phyloP scores from a whole-genome alignment of 73 alveolate genomes.

The Tetrahymena borealis region DNA sequence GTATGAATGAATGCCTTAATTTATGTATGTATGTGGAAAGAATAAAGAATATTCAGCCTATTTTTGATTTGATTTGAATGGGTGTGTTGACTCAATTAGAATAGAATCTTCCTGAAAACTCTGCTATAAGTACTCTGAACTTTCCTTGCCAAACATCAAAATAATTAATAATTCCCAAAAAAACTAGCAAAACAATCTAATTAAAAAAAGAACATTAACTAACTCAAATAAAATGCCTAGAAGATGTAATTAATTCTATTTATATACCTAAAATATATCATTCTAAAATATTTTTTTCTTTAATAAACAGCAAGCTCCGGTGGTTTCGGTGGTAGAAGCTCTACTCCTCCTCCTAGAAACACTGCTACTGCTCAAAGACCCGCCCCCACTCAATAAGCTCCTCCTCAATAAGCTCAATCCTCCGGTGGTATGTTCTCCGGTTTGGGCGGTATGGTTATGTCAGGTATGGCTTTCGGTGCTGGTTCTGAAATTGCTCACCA shows the following conservation, averaged over 20 bases:
- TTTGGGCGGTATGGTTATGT: slow-evolving; percentile 55
- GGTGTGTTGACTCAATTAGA: not conserved
- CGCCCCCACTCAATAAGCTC: slow-evolving; percentile 22
- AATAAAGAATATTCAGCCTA: too few relatives aligned
- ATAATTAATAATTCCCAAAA: not conserved
- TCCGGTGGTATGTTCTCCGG: slow-evolving; percentile 56
- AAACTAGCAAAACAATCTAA: not conserved
- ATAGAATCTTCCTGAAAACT: not conserved
- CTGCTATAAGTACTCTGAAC: not conserved
- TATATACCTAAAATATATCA: not conserved
- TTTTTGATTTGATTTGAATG: not conserved
- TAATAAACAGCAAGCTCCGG: not conserved
- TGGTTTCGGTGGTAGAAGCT: not conserved
- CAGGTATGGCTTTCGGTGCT: slow-evolving; percentile 77
- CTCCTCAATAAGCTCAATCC: slow-evolving; percentile 14
- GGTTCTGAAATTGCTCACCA: slow-evolving; percentile 68
- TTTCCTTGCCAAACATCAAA: not conserved
- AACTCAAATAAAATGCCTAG: not conserved
- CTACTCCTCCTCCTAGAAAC: slow-evolving; percentile 26
- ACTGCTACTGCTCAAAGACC: slow-evolving; percentile 47
- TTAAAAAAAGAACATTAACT: not conserved
- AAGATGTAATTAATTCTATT: not conserved
- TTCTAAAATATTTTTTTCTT: not conserved
- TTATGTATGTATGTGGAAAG: too few relatives aligned
- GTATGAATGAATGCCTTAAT: not conserved